Percentiles rank a stretch among this genome's conserved stretches.
Conservation (phyloP, 2,329 filamentous ascomycete species). For the Xylariales sp. region DNA sequence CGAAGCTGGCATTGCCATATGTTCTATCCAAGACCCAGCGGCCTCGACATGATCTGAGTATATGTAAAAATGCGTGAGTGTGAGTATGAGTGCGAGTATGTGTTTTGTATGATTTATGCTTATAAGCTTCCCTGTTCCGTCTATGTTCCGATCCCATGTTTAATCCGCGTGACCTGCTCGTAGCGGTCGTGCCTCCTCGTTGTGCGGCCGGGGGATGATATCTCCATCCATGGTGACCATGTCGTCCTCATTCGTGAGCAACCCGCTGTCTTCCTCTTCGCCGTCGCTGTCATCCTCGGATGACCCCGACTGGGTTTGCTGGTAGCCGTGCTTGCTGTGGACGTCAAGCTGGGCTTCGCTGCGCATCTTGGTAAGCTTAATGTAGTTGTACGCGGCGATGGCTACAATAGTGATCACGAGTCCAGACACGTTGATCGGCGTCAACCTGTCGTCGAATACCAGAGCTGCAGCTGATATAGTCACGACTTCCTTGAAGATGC, state of each 20-base stretch:
- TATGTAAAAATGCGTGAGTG: too few species aligned
- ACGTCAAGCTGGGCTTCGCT: constrained; percentile 60
- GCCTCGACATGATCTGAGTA: too few species aligned
- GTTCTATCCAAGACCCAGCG: too few species aligned
- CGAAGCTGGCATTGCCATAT: too few species aligned
- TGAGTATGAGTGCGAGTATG: too few species aligned
- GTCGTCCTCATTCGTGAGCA: constrained; percentile 36
- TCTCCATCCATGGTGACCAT: constrained; percentile 36
- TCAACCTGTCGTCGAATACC: constrained; percentile 85
- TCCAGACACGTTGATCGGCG: constrained; percentile 80
- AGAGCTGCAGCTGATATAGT: constrained; percentile 86
- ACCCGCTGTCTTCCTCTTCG: constrained; percentile 42
- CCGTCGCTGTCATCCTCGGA: constrained; percentile 34
- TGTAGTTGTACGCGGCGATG: constrained; percentile 88
- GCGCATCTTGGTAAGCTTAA: constrained; percentile 90
- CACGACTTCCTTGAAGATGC: constrained; percentile 98
- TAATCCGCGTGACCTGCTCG: not conserved
- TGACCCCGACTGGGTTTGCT: constrained; percentile 24
- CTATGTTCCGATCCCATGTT: too few species aligned
- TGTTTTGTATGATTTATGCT: too few species aligned
- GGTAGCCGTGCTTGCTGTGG: constrained; percentile 33
- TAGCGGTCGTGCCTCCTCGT: not conserved
- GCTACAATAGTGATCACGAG: constrained; percentile 83
- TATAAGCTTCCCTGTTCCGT: too few species aligned
- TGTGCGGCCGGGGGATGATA: constrained; percentile 17